A percentile compares a stretch with the other conserved stretches of the same genome.
Conservation (phyloP, 2,329 filamentous ascomycete species). For the Paramyrothecium roridum region DNA sequence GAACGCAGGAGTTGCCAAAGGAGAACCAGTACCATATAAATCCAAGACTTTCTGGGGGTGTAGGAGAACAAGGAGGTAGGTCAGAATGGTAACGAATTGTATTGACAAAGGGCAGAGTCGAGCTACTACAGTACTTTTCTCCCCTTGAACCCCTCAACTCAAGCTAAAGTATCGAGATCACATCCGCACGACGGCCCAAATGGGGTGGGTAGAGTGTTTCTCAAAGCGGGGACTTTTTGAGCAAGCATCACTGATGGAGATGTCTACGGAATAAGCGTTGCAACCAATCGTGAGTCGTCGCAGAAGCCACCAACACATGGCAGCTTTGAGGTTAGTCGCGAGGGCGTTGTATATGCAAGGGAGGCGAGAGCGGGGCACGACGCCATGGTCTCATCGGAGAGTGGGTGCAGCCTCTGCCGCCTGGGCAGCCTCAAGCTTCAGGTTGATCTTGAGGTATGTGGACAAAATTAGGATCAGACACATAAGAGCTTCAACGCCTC, state of each 20-base stretch:
- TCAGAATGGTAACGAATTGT: constrained; percentile 13
- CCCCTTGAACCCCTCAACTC: constrained; percentile 19
- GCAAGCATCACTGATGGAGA: constrained; percentile 21
- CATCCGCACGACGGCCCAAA: background rate
- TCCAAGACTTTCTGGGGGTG: constrained; percentile 29
- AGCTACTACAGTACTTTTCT: constrained; percentile 7
- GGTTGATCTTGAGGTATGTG: constrained; percentile 29
- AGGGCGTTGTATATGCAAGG: constrained; percentile 33
- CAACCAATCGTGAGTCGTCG: constrained; percentile 23
- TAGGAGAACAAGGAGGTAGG: constrained; percentile 2
- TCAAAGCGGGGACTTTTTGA: constrained; percentile 17
- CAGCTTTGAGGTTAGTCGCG: constrained; percentile 27
- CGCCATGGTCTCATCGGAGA: constrained; percentile 22
- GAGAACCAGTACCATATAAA: constrained; percentile 32
- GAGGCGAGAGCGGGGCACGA: constrained; percentile 26
- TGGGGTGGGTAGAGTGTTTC: constrained; percentile 19
- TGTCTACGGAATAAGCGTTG: constrained; percentile 17
- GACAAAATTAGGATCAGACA: constrained; percentile 39
- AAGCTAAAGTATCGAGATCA: constrained; percentile 25
- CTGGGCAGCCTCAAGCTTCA: background rate
- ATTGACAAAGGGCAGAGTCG: constrained; percentile 28
- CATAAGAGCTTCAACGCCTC: constrained; percentile 15
- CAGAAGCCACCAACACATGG: constrained; percentile 29
- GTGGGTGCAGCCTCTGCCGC: constrained; percentile 8
- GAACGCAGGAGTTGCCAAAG: constrained; percentile 29